Evolutionary conservation across 306 rosid genomes (phyloP), one percentile per base, ranked within the genome.

Genomic region (Acacia melanoxylon): DNA sequence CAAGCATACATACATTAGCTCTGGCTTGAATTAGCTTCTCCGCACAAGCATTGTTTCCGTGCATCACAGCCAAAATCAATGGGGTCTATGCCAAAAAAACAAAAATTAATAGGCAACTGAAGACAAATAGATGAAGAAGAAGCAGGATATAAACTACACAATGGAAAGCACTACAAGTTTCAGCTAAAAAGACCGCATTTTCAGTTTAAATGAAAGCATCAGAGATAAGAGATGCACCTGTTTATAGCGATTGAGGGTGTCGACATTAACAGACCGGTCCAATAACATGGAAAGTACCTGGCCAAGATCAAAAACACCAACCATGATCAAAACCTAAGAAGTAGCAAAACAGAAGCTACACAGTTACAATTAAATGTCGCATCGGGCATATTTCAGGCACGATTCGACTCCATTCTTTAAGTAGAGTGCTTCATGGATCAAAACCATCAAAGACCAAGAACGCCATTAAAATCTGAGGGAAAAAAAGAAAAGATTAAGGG

Each of bases 41-140:
- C 81, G 83, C 93, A 33, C 97, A 90, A 12, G 87, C 82, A 27
- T 87, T 88, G 81, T 88, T 90, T 84, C 98, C 98, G 67, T 88
- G 88, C 91, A 91, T 92, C 81, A 87, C 91, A 77, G 98, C 98
- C 92, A 92, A 82, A 96, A 94, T 94, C 37, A 92, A 86, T 5
- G 98, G 97, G 16, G 97, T 94, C 97, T 94, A 67, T 49, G 76
- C 59, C 77, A 41, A 22, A 86, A 86, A 24, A 84, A 58, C 10
- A 81, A 63, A 44, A 4, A 19, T 33, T 9, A 33, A 79, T 22
- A 78, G 49, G 42, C 70, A 41, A 22, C 22, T 42, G 35, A 69
- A 41, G 33, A 22, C 19, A 69, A 41, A 19, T 35, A 17, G 72
- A 66, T 22, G 71, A 33, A 69, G 59, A 73, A 63, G 13, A 13